Conservation (phyloP, 1,284 basidiomycete species). For the Cutaneotrichosporon daszewskae region DNA sequence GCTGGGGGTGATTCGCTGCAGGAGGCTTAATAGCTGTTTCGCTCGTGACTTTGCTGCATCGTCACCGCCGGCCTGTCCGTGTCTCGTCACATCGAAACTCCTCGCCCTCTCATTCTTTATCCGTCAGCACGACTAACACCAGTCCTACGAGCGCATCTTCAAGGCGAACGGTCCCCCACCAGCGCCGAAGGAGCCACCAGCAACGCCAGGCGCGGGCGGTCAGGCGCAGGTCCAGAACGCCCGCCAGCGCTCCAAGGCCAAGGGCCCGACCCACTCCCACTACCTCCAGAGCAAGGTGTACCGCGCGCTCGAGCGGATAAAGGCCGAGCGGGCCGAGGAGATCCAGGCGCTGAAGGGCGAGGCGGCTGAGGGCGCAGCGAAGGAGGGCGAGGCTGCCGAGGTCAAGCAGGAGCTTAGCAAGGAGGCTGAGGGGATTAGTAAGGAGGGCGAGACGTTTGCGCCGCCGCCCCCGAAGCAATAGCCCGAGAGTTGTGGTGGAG, state of each 20-base stretch:
- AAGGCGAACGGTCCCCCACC: constrained; percentile 69
- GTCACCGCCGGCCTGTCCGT: too few relatives aligned
- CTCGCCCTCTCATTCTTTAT: too few relatives aligned
- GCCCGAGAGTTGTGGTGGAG: not conserved
- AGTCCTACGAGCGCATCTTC: constrained; percentile 93
- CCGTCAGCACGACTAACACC: constrained; percentile 18
- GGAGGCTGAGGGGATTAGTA: not conserved
- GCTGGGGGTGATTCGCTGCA: too few relatives aligned
- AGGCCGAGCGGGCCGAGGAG: constrained; percentile 36
- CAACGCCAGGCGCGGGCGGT: constrained; percentile 44
- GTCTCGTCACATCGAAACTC: too few relatives aligned
- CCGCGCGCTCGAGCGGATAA: constrained; percentile 83
- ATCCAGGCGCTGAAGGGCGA: constrained; percentile 18
- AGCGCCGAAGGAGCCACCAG: constrained; percentile 52
- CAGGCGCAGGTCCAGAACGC: constrained; percentile 2
- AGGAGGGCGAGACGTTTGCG: not conserved
- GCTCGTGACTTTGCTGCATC: too few relatives aligned
- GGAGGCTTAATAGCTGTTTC: too few relatives aligned
- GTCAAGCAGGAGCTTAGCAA: not conserved
- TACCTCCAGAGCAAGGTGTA: constrained; percentile 97
- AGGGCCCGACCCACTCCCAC: constrained; percentile 58
- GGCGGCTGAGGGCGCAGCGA: constrained; percentile 9
- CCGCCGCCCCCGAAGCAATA: too few relatives aligned
- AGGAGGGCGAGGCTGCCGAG: constrained; percentile 14
- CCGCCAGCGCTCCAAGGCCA: constrained; percentile 13